Percentiles rank a stretch among this genome's conserved stretches.
phyloP scores from a whole-genome alignment of 345 rosid species.

The Arabis alpina region DNA sequence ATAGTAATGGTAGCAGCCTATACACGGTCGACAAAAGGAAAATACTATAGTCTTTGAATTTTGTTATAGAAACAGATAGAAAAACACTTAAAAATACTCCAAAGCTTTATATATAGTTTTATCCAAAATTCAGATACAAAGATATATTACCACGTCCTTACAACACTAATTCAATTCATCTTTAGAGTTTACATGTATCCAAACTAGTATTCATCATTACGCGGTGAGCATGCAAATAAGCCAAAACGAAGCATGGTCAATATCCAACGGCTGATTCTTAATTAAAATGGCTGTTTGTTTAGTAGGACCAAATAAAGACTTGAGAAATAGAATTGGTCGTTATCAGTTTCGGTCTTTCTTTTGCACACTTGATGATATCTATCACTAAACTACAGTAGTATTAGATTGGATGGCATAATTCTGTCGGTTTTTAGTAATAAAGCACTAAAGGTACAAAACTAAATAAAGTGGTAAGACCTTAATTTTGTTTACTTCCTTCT shows the following conservation, averaged over 20 bases:
- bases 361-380: neutral
- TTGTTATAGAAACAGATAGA: too few relatives aligned
- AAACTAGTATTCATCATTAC: too few relatives aligned
- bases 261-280: slow-evolving; percentile 26
- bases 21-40: too few relatives aligned
- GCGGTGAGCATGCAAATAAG: too few relatives aligned
- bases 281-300: slow-evolving; percentile 19
- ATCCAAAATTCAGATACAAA: too few relatives aligned
- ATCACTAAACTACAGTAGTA: neutral
- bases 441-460: neutral
- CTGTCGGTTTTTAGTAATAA: neutral
- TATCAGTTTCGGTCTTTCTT: slow-evolving; percentile 34
- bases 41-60: too few relatives aligned
- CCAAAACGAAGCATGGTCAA: slow-evolving; percentile 22
- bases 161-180: too few relatives aligned
- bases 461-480: neutral
- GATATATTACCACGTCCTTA: too few relatives aligned
- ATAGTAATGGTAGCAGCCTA: too few relatives aligned
- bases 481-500: neutral
- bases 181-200: too few relatives aligned
- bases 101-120: too few relatives aligned
- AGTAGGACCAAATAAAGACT: slow-evolving; percentile 2
- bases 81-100: too few relatives aligned
- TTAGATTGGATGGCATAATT: neutral
- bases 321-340: neutral